phyloP scores from a whole-genome alignment of 495 filamentous ascomycete genomes.

The Parmelia sp. region DNA sequence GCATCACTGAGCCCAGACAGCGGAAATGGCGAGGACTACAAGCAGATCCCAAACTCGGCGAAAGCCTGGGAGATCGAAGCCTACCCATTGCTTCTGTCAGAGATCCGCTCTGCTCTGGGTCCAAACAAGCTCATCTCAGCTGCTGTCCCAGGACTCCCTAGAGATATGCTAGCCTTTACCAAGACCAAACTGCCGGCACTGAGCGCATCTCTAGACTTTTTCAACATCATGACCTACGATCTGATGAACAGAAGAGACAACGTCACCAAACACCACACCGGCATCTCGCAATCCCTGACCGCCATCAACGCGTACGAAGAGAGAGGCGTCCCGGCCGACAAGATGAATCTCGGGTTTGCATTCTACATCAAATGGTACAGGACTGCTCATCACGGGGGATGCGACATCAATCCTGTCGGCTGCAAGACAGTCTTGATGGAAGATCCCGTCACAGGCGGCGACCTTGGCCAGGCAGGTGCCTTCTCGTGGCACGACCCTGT shows the following conservation, averaged over 20 bases:
- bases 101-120: constrained; percentile 55
- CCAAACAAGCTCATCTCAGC: constrained; percentile 58
- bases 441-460: constrained; percentile 55
- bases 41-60: constrained; percentile 53
- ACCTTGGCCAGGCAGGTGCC: constrained; percentile 55
- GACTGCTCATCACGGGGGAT: constrained; percentile 46
- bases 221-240: constrained; percentile 79
- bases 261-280: constrained; percentile 60
- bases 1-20: constrained; percentile 30
- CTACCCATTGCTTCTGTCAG: constrained; percentile 57
- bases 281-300: constrained; percentile 48
- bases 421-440: constrained; percentile 59
- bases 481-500: constrained; percentile 56
- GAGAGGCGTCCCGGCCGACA: constrained; percentile 48
- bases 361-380: constrained; percentile 71
- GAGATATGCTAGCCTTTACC: constrained; percentile 71
- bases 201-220: constrained; percentile 58
- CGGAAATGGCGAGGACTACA: constrained; percentile 74
- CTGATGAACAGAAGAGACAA: constrained; percentile 69
- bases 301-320: constrained; percentile 54
- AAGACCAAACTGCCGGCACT: constrained; percentile 56
- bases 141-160: constrained; percentile 59
- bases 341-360: constrained; percentile 67
- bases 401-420: constrained; percentile 46
- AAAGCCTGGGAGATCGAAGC: constrained; percentile 57